Percentiles rank a stretch among this genome's conserved stretches.
These are phyloP conservation scores for Neobulgaria alba DNA, from an alignment of 2,329 filamentous ascomycete genomes.

Conservation along the genomic window DNA sequence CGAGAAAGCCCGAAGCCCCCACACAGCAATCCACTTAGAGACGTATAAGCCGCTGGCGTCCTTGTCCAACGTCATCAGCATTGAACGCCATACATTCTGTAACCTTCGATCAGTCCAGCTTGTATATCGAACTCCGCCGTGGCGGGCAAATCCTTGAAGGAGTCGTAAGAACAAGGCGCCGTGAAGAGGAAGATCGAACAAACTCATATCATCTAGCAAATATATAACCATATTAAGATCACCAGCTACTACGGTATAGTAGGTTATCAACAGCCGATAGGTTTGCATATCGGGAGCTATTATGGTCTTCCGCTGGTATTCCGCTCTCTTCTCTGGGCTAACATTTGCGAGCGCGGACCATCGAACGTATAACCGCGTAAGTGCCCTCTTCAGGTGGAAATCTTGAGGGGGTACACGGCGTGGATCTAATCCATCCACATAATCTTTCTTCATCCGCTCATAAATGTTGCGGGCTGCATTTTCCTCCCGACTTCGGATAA, in stretches of 20 bases:
- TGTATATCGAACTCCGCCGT: constrained; percentile 58
- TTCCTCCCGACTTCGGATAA: constrained; percentile 69
- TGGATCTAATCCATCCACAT: neutral
- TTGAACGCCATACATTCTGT: constrained; percentile 56
- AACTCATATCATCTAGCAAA: constrained; percentile 73
- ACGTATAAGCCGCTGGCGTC: constrained; percentile 39
- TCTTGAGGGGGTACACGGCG: constrained; percentile 28
- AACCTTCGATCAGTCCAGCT: constrained; percentile 68
- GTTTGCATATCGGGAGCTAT: constrained; percentile 70
- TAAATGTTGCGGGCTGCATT: constrained; percentile 74
- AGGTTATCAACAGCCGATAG: constrained; percentile 68
- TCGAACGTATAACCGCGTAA: constrained; percentile 49
- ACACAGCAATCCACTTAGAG: constrained; percentile 52
- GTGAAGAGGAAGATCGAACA: constrained; percentile 58
- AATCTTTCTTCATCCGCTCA: constrained; percentile 61
- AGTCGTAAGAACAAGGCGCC: constrained; percentile 71
- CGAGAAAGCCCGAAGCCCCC: constrained; percentile 54
- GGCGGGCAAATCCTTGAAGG: constrained; percentile 70
- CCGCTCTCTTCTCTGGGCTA: constrained; percentile 44
- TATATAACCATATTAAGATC: constrained; percentile 62
- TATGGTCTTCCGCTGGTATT: constrained; percentile 52
- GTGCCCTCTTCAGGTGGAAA: constrained; percentile 27
- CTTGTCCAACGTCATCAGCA: constrained; percentile 46
- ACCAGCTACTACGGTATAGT: constrained; percentile 61
- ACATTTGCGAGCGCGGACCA: constrained; percentile 45